Percentiles rank a stretch among this genome's conserved stretches.
These are phyloP conservation scores for Irineochytrium annulatum DNA, from an alignment of 192 early-diverging fungal genomes.

Conservation along the genomic window DNA sequence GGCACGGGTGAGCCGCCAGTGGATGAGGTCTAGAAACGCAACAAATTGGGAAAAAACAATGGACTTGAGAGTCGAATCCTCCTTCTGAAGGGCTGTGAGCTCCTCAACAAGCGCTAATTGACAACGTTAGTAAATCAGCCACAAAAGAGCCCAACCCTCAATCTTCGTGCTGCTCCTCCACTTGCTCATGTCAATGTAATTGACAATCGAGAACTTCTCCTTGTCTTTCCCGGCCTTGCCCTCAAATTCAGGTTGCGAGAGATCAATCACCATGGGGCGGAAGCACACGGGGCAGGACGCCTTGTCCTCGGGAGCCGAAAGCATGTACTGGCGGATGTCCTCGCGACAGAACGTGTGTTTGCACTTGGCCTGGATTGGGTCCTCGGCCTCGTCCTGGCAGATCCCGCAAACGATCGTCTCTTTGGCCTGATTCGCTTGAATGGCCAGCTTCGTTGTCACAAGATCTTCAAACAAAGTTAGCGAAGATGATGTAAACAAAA, in stretches of 20 bases:
- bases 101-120: conserved; percentile 78
- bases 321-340: conserved; percentile 58
- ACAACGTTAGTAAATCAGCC: neutral
- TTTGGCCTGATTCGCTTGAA: conserved; percentile 32
- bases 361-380: conserved; percentile 77
- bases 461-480: conserved; percentile 24
- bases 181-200: conserved; percentile 80
- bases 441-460: conserved; percentile 34
- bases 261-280: conserved; percentile 68
- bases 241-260: conserved; percentile 47
- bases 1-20: conserved; percentile 83
- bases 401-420: conserved; percentile 79
- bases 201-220: conserved; percentile 75
- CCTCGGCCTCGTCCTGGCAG: conserved; percentile 84
- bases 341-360: conserved; percentile 89
- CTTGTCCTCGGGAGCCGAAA: conserved; percentile 25
- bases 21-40: conserved; percentile 81
- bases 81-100: conserved; percentile 64
- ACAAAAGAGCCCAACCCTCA: conserved; percentile 44
- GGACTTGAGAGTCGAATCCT: conserved; percentile 68
- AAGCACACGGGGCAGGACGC: conserved; percentile 80
- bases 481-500: neutral
- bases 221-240: conserved; percentile 32
- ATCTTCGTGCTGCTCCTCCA: conserved; percentile 94
- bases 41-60: conserved; percentile 85